Conservation (phyloP, 768 basidiomycete species). For the Phaffia australis region DNA sequence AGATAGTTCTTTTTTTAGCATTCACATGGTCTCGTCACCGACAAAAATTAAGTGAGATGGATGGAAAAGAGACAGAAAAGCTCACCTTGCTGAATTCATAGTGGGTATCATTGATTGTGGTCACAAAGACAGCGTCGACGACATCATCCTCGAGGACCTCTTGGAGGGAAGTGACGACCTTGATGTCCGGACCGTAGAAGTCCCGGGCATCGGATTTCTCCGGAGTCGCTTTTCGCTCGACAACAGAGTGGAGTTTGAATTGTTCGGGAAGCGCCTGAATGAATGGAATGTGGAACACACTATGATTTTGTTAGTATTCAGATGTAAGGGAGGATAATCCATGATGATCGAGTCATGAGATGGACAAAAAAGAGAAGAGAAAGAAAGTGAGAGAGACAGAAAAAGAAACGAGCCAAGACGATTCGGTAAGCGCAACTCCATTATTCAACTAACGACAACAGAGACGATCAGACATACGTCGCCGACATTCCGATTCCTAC, state of each 20-base stretch:
- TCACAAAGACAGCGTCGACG: conserved; percentile 56
- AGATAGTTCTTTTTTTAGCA: background rate
- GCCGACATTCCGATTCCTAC: conserved; percentile 61
- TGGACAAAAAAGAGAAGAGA: too few relatives aligned
- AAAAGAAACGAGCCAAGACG: background rate
- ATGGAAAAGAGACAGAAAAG: background rate
- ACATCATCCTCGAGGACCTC: conserved; percentile 53
- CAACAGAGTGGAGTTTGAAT: conserved; percentile 62
- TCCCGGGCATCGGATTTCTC: conserved; percentile 56
- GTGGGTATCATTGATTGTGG: conserved; percentile 65
- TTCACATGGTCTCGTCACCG: background rate
- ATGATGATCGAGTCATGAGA: background rate
- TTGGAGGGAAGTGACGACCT: conserved; percentile 53
- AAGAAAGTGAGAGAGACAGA: too few relatives aligned
- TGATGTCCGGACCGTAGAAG: conserved; percentile 50
- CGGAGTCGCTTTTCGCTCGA: conserved; percentile 57
- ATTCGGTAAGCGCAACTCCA: background rate
- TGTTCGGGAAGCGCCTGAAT: conserved; percentile 58
- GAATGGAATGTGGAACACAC: conserved; percentile 73
- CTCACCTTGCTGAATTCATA: conserved; percentile 51
- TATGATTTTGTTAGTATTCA: conserved; percentile 30
- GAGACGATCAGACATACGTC: background rate
- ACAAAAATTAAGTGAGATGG: background rate
- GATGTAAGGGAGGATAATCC: background rate
- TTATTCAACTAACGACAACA: background rate